Evolutionary conservation across 805 yeast genomes (phyloP).

Genomic region (Naumovozyma dairenensis): DNA sequence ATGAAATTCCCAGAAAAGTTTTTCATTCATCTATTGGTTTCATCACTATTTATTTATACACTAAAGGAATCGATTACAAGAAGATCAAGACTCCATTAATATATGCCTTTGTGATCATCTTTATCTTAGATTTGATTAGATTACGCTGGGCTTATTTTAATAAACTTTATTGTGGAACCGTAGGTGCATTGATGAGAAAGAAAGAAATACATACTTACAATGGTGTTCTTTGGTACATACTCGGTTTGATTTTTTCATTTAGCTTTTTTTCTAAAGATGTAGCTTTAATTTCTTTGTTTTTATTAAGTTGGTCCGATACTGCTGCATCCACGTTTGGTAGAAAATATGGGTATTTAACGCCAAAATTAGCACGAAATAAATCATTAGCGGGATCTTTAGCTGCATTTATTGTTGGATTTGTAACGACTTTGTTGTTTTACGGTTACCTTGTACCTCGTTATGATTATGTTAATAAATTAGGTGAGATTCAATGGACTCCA

Average conservation of each 20-base stretch:
- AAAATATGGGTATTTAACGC: slow-evolving; percentile 73
- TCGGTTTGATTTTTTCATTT: slow-evolving; percentile 70
- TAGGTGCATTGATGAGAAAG: slow-evolving; percentile 81
- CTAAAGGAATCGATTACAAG: slow-evolving; percentile 44
- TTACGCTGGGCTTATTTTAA: slow-evolving; percentile 56
- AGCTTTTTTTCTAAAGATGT: slow-evolving; percentile 70
- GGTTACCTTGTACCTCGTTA: slow-evolving; percentile 61
- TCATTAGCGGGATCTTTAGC: slow-evolving; percentile 87
- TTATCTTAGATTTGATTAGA: slow-evolving; percentile 58
- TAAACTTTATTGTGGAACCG: slow-evolving; percentile 48
- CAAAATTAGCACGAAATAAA: slow-evolving; percentile 62
- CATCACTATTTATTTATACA: slow-evolving; percentile 63
- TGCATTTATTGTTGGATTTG: slow-evolving; percentile 65
- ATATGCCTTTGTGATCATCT: slow-evolving; percentile 45
- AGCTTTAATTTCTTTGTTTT: slow-evolving; percentile 59
- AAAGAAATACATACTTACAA: slow-evolving; percentile 63
- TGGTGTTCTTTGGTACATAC: slow-evolving; percentile 81
- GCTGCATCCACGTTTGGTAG: slow-evolving; percentile 94
- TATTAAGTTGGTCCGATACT: slow-evolving; percentile 94
- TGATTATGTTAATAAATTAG: slow-evolving; percentile 43
- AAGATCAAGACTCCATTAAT: slow-evolving; percentile 54
- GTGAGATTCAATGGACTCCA: slow-evolving; percentile 56
- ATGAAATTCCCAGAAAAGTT: slow-evolving; percentile 81
- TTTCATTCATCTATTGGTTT: slow-evolving; percentile 88
- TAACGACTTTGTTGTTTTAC: slow-evolving; percentile 59